Evolutionary conservation across 2,329 filamentous ascomycete genomes (phyloP).

Genomic region (Hypoxylon sp.): DNA sequence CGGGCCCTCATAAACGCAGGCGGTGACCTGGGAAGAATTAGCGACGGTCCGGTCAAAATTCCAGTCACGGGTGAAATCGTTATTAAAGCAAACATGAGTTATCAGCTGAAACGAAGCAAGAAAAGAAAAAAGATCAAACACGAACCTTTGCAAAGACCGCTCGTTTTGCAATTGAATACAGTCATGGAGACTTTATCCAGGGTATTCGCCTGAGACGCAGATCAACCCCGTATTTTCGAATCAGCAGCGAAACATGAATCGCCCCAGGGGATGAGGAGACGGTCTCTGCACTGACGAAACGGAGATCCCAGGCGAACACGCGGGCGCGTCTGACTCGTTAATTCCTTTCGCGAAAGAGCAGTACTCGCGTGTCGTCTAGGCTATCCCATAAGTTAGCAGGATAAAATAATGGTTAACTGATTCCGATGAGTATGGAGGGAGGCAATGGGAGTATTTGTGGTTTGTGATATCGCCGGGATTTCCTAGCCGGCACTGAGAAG

Average conservation of each 20-base stretch:
- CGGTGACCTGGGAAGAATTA: slow-evolving; percentile 1
- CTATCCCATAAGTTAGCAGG: neutral
- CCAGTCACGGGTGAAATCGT: slow-evolving; percentile 21
- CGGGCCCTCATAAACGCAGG: neutral
- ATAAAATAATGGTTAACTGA: neutral
- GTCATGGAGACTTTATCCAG: slow-evolving; percentile 14
- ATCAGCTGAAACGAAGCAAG: neutral
- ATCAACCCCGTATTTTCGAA: slow-evolving; percentile 27
- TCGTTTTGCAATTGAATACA: slow-evolving; percentile 24
- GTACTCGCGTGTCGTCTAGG: slow-evolving; percentile 2
- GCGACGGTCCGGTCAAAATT: neutral
- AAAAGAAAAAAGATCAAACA: neutral
- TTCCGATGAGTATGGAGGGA: neutral
- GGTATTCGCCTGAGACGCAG: slow-evolving; percentile 20
- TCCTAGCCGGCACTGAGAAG: slow-evolving; percentile 4
- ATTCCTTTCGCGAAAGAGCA: slow-evolving; percentile 5
- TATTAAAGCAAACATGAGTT: neutral
- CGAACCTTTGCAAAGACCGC: slow-evolving; percentile 1
- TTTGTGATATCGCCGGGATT: slow-evolving; percentile 8
- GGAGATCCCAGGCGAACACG: slow-evolving; percentile 6
- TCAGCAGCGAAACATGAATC: slow-evolving; percentile 35
- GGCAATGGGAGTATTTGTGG: neutral
- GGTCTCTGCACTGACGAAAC: slow-evolving; percentile 11
- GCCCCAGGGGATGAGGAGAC: slow-evolving; percentile 16
- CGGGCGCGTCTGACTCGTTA: slow-evolving; percentile 3